Evolutionary conservation across 306 rosid genomes (phyloP), one percentile per base, ranked within the genome.

Genomic region (Sesbania bispinosa): DNA sequence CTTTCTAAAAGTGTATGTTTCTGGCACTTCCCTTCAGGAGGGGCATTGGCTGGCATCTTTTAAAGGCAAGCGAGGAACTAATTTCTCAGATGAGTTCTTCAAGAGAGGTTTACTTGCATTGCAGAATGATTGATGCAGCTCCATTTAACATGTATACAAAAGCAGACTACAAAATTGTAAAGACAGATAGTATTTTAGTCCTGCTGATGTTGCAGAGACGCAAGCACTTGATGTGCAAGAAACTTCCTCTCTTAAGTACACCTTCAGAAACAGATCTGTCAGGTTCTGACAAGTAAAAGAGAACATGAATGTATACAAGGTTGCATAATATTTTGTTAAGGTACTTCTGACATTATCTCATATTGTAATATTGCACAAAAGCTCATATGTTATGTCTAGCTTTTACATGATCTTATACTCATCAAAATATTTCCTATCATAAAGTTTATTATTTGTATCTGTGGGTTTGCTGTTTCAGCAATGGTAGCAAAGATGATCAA

Each of bases 31-130:
- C 16, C 47, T 69, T 67, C 88, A 94, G 98, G 88, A 94, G 89
- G 84, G 97, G 92, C 74, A 89, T 94, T 69, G 98, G 98, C 47
- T 87, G 96, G 98, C 98, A 90, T 88, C 96, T 94, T 82, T 83
- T 94, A 45, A 87, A 85, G 85, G 97, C 96, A 32, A 77, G 96
- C 45, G 98, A 94, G 81, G 97, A 94, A 64, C 74, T 94, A 47
- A 87, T 90, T 62, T 87, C 88, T 39, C 85, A 61, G 79, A 83
- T 85, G 91, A 87, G 83, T 82, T 76, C 86, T 45, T 65, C 96
- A 73, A 82, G 84, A 65, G 96, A 90, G 69, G 88, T 79, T 69
- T 90, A 90, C 80, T 81, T 90, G 85, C 96, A 90, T 71, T 94
- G 98, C 79, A 80, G 98, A 88, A 87, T 87, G 82, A 89, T 90